Evolutionary conservation across 2,329 filamentous ascomycete species (phyloP), one percentile per base, ranked within the genome.

Genomic region (Monilinia fructicola): DNA sequence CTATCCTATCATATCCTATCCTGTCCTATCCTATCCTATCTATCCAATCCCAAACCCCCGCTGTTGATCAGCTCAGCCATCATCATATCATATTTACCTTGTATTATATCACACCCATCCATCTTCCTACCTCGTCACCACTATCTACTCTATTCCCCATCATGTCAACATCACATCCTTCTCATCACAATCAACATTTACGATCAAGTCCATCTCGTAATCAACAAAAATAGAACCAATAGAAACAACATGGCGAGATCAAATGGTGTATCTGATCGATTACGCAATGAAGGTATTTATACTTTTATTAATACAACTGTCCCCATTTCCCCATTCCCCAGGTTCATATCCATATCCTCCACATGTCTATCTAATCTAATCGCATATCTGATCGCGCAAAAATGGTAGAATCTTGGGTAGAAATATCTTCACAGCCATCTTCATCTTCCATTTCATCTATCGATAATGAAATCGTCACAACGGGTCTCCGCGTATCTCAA

Each of bases 361-460:
- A 60, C 35, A 69, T 68, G 21, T 68, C 67, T 72, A 77, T 52
- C 77, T 73, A 68, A 50, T 60, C 58, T 60, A 50, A 50, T 60
- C 58, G 38, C 58, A 23, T 38, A 60, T 60, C 58, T 50, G 50
- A 60, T 60, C 58, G 31, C 44, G 21, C 31, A 21, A 60, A 48
- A 38, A 38, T 31, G 38, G 69, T 42, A 93, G 95, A 98, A 81
- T 97, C 95, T 11, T 99, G 95, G 95, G 87, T 98, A 73, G 94
- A 99, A 78, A 88, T 99, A 68, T 87, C 90, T 56, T 97, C 94
- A 4, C 92, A 95, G 73, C 93, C 94, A 10, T 97, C 94, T 0
- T 96, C 94, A 2, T 97, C 94, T 2, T 97, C 93, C 18, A 82
- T 97, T 16, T 97, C 93, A 26, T 97, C 87, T 64, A 87, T 90